phyloP scores from a whole-genome alignment of 2,329 filamentous ascomycete genomes.

The Fusarium ramigenum region DNA sequence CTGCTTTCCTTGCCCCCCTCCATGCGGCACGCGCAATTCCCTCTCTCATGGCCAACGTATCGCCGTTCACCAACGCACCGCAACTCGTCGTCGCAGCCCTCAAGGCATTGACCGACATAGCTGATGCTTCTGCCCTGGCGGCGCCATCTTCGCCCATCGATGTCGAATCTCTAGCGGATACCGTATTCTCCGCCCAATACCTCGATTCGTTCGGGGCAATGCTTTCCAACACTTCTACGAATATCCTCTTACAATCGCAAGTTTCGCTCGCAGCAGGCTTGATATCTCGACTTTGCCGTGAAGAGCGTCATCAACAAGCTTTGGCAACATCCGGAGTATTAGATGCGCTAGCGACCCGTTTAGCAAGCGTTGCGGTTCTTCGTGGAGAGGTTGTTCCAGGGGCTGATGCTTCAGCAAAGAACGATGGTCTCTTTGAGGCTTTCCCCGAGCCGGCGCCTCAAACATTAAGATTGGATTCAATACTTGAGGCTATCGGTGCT shows the following conservation, averaged over 20 bases:
- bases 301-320: constrained; percentile 75
- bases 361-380: constrained; percentile 76
- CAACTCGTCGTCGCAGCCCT: constrained; percentile 78
- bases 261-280: constrained; percentile 67
- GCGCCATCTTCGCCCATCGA: constrained; percentile 59
- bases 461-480: constrained; percentile 68
- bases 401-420: constrained; percentile 63
- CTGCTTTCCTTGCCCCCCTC: constrained; percentile 79
- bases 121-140: constrained; percentile 69
- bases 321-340: constrained; percentile 78
- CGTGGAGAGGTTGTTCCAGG: constrained; percentile 75
- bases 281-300: constrained; percentile 69
- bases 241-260: constrained; percentile 66
- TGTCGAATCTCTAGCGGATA: constrained; percentile 65
- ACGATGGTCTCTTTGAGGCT: constrained; percentile 63
- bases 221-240: constrained; percentile 65
- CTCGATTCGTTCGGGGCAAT: constrained; percentile 73
- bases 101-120: constrained; percentile 76
- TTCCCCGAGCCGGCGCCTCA: constrained; percentile 71
- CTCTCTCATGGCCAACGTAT: constrained; percentile 75
- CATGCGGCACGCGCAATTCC: constrained; percentile 74
- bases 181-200: constrained; percentile 70
- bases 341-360: constrained; percentile 77
- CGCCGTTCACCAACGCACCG: constrained; percentile 69
- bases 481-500: constrained; percentile 80